phyloP scores from a whole-genome alignment of 108 stramenopile genomes.

The Nannochloropsis oceanica region DNA sequence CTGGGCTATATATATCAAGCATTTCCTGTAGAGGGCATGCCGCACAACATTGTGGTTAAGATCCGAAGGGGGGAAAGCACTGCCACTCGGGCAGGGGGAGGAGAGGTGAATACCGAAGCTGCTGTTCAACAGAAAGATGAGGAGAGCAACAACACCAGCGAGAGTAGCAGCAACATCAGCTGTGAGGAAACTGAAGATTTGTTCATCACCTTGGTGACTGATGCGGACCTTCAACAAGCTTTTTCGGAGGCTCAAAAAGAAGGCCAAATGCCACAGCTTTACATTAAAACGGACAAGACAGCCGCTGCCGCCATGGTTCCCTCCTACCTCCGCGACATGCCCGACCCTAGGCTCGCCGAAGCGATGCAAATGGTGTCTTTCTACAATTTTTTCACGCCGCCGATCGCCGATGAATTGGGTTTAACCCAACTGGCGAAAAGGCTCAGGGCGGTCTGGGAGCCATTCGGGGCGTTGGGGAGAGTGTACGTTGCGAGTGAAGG shows the following conservation, averaged over 20 bases:
- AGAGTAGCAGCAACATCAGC: neutral
- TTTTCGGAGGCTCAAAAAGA: neutral
- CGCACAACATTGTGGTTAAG: neutral
- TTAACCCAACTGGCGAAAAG: neutral
- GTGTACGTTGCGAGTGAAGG: constrained; percentile 87
- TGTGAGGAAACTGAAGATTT: neutral
- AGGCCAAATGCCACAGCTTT: neutral
- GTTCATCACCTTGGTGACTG: neutral
- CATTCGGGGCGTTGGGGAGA: constrained; percentile 68
- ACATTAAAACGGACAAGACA: neutral
- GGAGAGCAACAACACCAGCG: no score
- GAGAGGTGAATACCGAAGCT: neutral
- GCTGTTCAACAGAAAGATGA: no score
- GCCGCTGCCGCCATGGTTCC: neutral
- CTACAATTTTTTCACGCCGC: constrained; percentile 25
- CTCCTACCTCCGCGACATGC: neutral
- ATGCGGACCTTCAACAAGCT: neutral
- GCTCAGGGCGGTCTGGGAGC: constrained; percentile 47
- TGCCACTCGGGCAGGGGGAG: neutral
- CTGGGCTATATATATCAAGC: neutral
- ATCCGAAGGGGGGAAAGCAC: neutral
- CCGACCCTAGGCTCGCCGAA: neutral
- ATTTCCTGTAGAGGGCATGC: neutral
- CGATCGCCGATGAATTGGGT: neutral
- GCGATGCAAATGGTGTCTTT: constrained; percentile 33